Percentiles rank a stretch among this genome's conserved stretches.
Evolutionary conservation across 2,329 filamentous ascomycete species (phyloP).

Genomic region (Atkinsonella texensis): DNA sequence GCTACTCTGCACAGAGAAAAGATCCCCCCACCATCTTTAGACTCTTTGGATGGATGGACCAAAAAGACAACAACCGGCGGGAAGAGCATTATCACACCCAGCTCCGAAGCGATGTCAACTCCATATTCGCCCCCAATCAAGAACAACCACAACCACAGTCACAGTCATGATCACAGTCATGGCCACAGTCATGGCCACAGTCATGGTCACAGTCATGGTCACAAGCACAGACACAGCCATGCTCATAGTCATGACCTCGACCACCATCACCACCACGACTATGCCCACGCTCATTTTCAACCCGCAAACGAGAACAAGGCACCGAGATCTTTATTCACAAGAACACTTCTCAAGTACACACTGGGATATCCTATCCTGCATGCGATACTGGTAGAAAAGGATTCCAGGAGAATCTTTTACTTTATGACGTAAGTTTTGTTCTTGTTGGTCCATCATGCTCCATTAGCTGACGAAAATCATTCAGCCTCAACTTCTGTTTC

Average conservation of each 20-base stretch:
- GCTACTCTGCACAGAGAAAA: constrained; percentile 18
- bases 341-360: constrained; percentile 56
- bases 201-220: constrained; percentile 12
- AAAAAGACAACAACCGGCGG: constrained; percentile 28
- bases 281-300: constrained; percentile 15
- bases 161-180: constrained; percentile 12
- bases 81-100: constrained; percentile 25
- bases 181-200: constrained; percentile 18
- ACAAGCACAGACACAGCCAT: constrained; percentile 16
- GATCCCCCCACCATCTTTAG: constrained; percentile 19
- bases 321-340: constrained; percentile 57
- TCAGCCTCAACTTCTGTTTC: constrained; percentile 81
- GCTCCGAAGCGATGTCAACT: constrained; percentile 15
- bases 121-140: constrained; percentile 14
- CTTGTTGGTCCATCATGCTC: not conserved
- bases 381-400: constrained; percentile 77
- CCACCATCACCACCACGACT: constrained; percentile 16
- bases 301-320: constrained; percentile 25
- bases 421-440: constrained; percentile 65
- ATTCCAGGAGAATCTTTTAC: constrained; percentile 92
- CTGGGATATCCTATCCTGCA: constrained; percentile 67
- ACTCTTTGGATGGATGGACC: constrained; percentile 27
- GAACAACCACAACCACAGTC: constrained; percentile 12
- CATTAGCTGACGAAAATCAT: not conserved
- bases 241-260: constrained; percentile 11